Percentiles rank a stretch among this genome's conserved stretches.
phyloP scores from a whole-genome alignment of 1,139 yeast species.

The Saccharomyces hybrid region DNA sequence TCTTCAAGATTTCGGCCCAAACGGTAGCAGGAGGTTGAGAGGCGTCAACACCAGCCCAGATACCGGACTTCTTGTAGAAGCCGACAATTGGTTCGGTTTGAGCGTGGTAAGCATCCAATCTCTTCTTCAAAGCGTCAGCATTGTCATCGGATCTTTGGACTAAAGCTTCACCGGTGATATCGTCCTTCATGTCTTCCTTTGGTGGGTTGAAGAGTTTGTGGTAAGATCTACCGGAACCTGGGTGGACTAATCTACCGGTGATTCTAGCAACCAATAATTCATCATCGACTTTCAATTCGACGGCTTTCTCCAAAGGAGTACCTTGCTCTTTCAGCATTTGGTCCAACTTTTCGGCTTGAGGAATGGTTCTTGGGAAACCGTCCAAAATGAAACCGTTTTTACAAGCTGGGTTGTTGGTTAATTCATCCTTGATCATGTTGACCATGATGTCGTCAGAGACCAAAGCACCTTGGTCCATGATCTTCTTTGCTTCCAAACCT shows the following conservation, averaged over 20 bases:
- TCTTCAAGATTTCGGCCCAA: conserved; percentile 82
- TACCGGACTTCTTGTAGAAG: conserved; percentile 86
- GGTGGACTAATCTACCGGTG: conserved; percentile 97
- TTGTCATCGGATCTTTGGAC: conserved; percentile 98
- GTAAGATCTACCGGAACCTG: conserved; percentile 97
- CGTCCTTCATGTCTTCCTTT: conserved; percentile 89
- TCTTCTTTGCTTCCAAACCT: conserved; percentile 93
- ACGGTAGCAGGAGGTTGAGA: conserved; percentile 86
- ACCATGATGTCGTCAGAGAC: conserved; percentile 98
- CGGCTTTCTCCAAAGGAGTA: conserved; percentile 84
- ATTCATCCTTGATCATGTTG: conserved; percentile 88
- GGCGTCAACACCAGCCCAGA: conserved; percentile 96
- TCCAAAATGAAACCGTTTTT: conserved; percentile 90
- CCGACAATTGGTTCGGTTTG: conserved; percentile 98
- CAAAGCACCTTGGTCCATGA: conserved; percentile 98
- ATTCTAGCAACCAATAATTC: conserved; percentile 94
- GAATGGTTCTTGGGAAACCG: conserved; percentile 99
- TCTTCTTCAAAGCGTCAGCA: conserved; percentile 90
- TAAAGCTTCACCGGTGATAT: conserved; percentile 90
- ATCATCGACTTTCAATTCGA: conserved; percentile 95
- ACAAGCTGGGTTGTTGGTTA: conserved; percentile 79
- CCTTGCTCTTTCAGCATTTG: conserved; percentile 73
- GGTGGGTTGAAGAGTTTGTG: conserved; percentile 98
- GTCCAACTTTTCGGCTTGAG: conserved; percentile 97
- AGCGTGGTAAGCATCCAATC: conserved; percentile 88